A percentile compares a stretch with the other conserved stretches of the same genome.
Conservation (phyloP, 148 eudicot species). For the Fallopia convolvulus region DNA sequence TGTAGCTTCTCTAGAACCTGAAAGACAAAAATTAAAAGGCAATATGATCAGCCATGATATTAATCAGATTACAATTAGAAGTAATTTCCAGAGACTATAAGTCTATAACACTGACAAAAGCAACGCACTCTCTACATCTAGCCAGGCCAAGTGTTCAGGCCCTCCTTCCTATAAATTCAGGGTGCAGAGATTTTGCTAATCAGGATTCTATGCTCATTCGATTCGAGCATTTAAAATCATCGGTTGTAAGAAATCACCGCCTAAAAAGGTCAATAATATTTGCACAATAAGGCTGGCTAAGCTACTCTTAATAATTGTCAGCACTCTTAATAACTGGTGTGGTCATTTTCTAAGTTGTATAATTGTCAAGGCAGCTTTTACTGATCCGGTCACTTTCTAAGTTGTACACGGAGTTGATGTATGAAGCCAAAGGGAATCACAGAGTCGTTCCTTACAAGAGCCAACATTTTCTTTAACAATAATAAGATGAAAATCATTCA, state of each 20-base stretch:
- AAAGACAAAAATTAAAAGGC: not conserved
- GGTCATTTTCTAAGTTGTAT: too few relatives aligned
- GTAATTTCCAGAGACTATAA: not conserved
- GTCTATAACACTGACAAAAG: not conserved
- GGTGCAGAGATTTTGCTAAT: not conserved
- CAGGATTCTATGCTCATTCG: not conserved
- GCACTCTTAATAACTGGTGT: too few relatives aligned
- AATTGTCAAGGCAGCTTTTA: too few relatives aligned
- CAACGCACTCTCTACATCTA: not conserved
- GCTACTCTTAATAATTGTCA: not conserved
- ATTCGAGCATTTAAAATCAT: not conserved
- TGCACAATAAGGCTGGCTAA: not conserved
- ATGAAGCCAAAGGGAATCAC: too few relatives aligned
- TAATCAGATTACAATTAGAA: slow-evolving; percentile 6
- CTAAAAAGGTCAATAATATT: too few relatives aligned
- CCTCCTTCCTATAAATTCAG: not conserved
- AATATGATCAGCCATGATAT: not conserved
- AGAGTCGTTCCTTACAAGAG: too few relatives aligned
- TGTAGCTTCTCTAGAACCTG: slow-evolving; percentile 81
- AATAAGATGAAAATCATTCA: not conserved
- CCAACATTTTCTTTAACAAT: too few relatives aligned
- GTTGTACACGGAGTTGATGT: too few relatives aligned
- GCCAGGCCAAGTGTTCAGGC: not conserved
- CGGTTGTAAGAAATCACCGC: not conserved
- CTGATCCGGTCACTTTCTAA: too few relatives aligned